Evolutionary conservation across 2,329 filamentous ascomycete genomes (phyloP), one percentile per base, ranked within the genome.

Genomic region (Didymella glomerata): DNA sequence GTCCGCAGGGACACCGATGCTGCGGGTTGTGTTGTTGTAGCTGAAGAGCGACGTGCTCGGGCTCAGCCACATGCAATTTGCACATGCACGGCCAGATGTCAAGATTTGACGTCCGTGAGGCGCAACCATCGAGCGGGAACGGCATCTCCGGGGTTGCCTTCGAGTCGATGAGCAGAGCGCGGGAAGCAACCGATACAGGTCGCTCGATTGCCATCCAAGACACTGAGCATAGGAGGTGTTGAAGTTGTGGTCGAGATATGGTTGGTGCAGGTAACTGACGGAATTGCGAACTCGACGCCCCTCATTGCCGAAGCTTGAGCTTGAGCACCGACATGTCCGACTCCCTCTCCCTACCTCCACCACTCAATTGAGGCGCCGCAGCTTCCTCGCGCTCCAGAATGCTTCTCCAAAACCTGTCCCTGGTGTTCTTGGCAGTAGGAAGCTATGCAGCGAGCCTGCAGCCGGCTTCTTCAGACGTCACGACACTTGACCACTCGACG

Each of bases 401-500:
- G 63, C 66, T 69, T 36, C 32, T 68, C 42, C 56, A 51, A 49
- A 41, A 46, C 4, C 49, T 72, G 1, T n/a, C 66, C 6, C 4
- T 68, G n/a, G 28, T 70, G 13, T 36, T 59, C 1, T 47, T 71
- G 2, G 54, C 56, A 0, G 10, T 68, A 13, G 48, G 59, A n/a
- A 48, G 55, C 25, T 45, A 68, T 18, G 52, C 61, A 11, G 18
- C 52, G 0, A 38, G 52, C 14, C 18, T 53, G 9, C 59, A 66
- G 44, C 30, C 48, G 5, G 36, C 56, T 20, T 32, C 49, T 40
- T 44, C 54, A 16, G 56, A 65, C 1, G 56, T 63, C 9, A 52
- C 62, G 6, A 49, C 70, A 8, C 67, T 73, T 41, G 65, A 68
- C 20, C 32, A 61, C 10, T 47, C 57, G 10, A 60, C 61, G 1